A percentile compares a stretch with the other conserved stretches of the same genome.
These are phyloP conservation scores for Hanseniaspora sp. DNA, from an alignment of 1,139 yeast genomes.

Conservation along the genomic window DNA sequence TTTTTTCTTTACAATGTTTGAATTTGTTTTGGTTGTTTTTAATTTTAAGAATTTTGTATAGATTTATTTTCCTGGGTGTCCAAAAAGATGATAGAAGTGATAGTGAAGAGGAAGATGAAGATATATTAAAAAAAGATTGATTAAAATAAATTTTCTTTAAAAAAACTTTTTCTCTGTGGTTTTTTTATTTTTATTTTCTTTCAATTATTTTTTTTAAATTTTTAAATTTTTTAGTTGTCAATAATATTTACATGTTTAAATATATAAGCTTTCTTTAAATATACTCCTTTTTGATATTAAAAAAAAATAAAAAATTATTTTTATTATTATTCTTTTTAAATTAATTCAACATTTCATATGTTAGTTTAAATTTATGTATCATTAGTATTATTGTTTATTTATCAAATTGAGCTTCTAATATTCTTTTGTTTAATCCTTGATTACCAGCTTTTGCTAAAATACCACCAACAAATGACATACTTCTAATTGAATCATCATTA, in stretches of 20 bases:
- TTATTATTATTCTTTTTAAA: too few relatives aligned
- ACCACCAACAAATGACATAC: constrained; percentile 69
- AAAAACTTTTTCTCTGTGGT: too few relatives aligned
- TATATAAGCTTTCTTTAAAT: not conserved
- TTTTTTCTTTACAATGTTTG: constrained; percentile 71
- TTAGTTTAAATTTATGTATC: too few relatives aligned
- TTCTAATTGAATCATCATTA: constrained; percentile 83
- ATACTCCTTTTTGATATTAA: too few relatives aligned
- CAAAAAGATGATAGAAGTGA: constrained; percentile 84
- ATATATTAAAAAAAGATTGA: not conserved
- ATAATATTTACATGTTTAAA: constrained; percentile 1
- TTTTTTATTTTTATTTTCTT: too few relatives aligned
- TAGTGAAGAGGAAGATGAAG: constrained; percentile 49
- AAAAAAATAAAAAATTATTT: too few relatives aligned
- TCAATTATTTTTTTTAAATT: too few relatives aligned
- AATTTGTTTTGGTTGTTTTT: constrained; percentile 79
- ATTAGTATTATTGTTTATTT: not conserved
- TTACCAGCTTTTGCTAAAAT: constrained; percentile 78
- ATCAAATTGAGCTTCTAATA: constrained; percentile 16
- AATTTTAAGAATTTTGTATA: constrained; percentile 63
- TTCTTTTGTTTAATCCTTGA: constrained; percentile 54
- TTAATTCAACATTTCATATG: too few relatives aligned
- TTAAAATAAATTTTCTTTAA: not conserved
- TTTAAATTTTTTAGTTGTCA: too few relatives aligned
- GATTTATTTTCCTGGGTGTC: constrained; percentile 45